Percentiles rank a stretch among this genome's conserved stretches.
Conservation (phyloP, 768 basidiomycete species). For the Pholiota microspora region DNA sequence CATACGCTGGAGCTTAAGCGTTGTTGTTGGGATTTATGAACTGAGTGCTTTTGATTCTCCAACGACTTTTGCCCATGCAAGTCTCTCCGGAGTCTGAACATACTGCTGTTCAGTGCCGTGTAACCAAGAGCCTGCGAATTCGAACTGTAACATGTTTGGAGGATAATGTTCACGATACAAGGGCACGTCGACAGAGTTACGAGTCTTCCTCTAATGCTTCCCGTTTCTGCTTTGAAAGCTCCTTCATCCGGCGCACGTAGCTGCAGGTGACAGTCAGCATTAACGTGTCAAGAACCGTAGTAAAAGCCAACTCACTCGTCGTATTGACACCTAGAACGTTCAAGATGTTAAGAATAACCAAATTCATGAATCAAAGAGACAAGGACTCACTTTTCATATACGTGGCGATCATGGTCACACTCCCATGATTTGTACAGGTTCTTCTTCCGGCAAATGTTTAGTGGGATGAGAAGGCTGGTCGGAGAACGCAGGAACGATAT, state of each 20-base stretch:
- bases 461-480: conserved; percentile 82
- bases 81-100: no score
- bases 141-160: no score
- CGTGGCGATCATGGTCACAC: conserved; percentile 84
- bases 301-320: conserved; percentile 71
- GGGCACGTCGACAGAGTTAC: conserved; percentile 10
- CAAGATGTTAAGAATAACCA: not conserved
- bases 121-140: no score
- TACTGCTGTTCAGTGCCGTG: no score
- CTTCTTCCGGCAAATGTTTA: conserved; percentile 83
- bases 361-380: not conserved
- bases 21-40: no score
- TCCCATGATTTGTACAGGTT: conserved; percentile 87
- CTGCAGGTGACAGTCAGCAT: conserved; percentile 36
- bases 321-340: conserved; percentile 76
- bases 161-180: conserved; percentile 12
- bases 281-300: conserved; percentile 1
- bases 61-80: no score
- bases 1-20: no score
- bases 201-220: conserved; percentile 36
- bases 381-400: conserved; percentile 77
- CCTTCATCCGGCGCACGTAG: conserved; percentile 87
- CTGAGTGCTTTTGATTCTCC: no score
- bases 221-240: conserved; percentile 68
- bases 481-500: no score